Evolutionary conservation across 495 filamentous ascomycete genomes (phyloP), one percentile per base, ranked within the genome.

Genomic region (Penicillium taxi): DNA sequence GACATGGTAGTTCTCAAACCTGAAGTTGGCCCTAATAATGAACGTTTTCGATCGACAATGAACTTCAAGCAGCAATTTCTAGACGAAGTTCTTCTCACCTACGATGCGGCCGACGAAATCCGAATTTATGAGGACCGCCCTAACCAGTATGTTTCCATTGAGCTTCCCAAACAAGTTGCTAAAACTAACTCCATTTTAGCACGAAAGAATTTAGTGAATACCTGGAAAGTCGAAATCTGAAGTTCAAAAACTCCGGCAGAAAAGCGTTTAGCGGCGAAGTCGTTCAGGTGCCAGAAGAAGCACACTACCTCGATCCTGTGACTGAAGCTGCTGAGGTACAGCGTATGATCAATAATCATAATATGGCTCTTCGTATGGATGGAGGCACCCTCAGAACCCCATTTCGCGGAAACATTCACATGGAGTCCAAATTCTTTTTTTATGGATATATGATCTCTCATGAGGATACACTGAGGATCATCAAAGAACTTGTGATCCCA

Each of bases 1-100:
- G 84, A 96, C 52, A 72, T 96, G 49, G 66, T 94, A n/a, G 79
- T 79, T 25, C 67, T 99, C 33, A 96, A 96, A 61, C 93, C 91
- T 2, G 72, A 76, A 34, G 78, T 80, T 35, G 82, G 88, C 4
- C 91, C 89, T 3, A 76, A 75, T 41, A 77, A 77, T 35, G 76
- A 94, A 59, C 74, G 69, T 14, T 87, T 95, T 50, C 36, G 63
- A 9, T 83, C 65, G 43, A 96, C 91, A 1, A 86, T 94, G 73
- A 51, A 67, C 4, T 96, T 91, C 66, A 99, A 99, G 63, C 81
- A 93, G 42, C 65, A 70, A 6, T 84, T 96, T 41, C 69, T 99
- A 9, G 67, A 74, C 45, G 77, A 85, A 30, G 55, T 96, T 17
- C 64, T 96, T 52, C 72, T 82, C 55, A 96, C 88, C 7, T 99